Base-by-base conservation (phyloP, 108 stramenopile genomes). In the Pseudonitzschia pungens region DNA sequence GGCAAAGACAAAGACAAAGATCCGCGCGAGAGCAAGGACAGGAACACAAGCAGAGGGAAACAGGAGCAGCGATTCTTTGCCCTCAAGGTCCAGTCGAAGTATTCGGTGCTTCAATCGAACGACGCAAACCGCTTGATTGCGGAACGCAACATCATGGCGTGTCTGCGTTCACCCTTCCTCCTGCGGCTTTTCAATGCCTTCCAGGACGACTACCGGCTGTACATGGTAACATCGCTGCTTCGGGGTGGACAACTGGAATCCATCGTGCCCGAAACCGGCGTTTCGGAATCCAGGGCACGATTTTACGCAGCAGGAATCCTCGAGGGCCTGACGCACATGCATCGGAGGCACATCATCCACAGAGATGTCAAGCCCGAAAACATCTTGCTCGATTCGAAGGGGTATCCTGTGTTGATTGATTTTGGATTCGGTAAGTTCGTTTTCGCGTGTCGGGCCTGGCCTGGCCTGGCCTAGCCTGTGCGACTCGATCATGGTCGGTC, bases 91-190 rank as follows among this genome's bases (percentile, higher is more conserved):
- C 92, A 92, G 72, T 72, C 83, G 21, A 97, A 97, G 72, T 80
- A 84, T 18, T 76, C 96, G 68, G 75, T 98, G 55, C 83, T 96
- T 27, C 87, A 86, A 57, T 77, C 86, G 59, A 86, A 94, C 60
- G 95, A 97, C 81, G 92, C 85, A 33, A 78, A 85, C 20, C 83
- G 89, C 29, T 85, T 92, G 8, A 76, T 86, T 54, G 84, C 85
- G 41, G 90, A 93, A 69, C 79, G 77, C 69, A 92, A 96, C 64
- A 86, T 98, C 48, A 90, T 98, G 88, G 84, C 79, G 27, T 66
- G 69, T 42, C 78, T 94, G 69, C 84, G 92, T 22, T 93, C 92
- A 64, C 96, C 97, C 0, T 96, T 97, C 69, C 85, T 99, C 73
- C 89, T 99, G 54, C 84, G 90, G 77, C 86, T 99, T 53, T 73